Conservation (phyloP, 2,329 filamentous ascomycete genomes). For the Pezicula radicicola region DNA sequence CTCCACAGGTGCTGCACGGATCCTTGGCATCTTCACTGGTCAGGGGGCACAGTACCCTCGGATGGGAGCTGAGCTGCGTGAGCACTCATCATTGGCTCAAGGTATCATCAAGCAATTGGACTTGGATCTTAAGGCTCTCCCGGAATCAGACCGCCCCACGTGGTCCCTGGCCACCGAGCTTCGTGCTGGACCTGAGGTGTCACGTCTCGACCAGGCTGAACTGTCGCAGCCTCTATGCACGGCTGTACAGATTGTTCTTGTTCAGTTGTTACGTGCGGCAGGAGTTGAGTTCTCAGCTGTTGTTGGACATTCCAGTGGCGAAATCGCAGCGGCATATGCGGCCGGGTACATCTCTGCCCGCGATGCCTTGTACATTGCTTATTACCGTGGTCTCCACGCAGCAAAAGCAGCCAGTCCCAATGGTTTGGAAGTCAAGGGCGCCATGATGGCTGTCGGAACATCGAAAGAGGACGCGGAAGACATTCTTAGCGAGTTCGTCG, state of each 20-base stretch:
- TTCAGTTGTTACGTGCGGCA: conserved; percentile 15
- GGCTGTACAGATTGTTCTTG: neutral
- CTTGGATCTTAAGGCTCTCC: too few species aligned
- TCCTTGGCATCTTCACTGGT: conserved; percentile 15
- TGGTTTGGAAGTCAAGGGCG: conserved; percentile 7
- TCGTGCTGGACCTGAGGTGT: too few species aligned
- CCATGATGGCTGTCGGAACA: conserved; percentile 21
- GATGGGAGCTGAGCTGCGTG: neutral
- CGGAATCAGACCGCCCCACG: too few species aligned
- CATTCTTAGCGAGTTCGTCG: neutral
- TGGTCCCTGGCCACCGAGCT: too few species aligned
- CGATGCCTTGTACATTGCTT: conserved; percentile 23
- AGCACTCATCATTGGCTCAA: too few species aligned
- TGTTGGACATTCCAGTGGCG: neutral
- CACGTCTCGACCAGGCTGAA: too few species aligned
- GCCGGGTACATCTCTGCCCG: conserved; percentile 2
- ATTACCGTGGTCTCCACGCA: conserved; percentile 5
- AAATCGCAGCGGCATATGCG: neutral
- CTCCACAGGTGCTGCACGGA: neutral
- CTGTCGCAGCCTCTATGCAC: neutral
- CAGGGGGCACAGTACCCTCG: conserved; percentile 6
- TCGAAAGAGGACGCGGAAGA: conserved; percentile 14
- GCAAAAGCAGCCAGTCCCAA: conserved; percentile 5
- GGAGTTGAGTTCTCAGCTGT: neutral
- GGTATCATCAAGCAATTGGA: too few species aligned